A percentile compares a stretch with the other conserved stretches of the same genome.
phyloP scores from a whole-genome alignment of 768 basidiomycete species.

The Megacollybia marginata region DNA sequence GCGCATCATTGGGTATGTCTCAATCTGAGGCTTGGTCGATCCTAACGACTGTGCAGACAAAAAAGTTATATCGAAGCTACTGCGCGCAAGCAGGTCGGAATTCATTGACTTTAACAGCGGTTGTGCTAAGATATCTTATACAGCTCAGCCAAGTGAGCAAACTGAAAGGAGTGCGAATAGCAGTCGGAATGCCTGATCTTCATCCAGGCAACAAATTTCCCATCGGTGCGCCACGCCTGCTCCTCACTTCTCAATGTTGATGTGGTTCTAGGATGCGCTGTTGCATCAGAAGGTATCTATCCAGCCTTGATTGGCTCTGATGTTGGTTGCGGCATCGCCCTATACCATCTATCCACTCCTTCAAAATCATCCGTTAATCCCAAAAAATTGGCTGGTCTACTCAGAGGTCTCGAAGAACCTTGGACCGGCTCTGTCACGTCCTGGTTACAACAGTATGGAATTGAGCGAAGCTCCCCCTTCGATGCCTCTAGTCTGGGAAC shows the following conservation, averaged over 20 bases:
- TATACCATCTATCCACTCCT: constrained; percentile 23
- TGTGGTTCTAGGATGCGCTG: constrained; percentile 19
- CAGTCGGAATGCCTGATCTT: constrained; percentile 32
- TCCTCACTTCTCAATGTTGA: not conserved
- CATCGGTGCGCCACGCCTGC: constrained; percentile 13
- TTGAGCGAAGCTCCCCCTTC: constrained; percentile 20
- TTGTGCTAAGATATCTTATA: constrained; percentile 8
- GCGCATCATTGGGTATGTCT: constrained; percentile 17
- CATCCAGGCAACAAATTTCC: constrained; percentile 30
- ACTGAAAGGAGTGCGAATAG: constrained; percentile 20
- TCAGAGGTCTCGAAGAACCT: constrained; percentile 27
- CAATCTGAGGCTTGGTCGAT: not conserved
- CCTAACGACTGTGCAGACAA: constrained; percentile 6
- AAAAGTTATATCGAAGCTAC: constrained; percentile 23
- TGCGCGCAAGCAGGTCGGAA: constrained; percentile 6
- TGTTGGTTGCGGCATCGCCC: constrained; percentile 30
- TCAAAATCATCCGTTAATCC: constrained; percentile 18
- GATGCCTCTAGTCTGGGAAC: constrained; percentile 25
- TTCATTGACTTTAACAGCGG: no score
- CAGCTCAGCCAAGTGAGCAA: constrained; percentile 21
- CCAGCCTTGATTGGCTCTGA: constrained; percentile 32
- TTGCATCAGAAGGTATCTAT: constrained; percentile 28
- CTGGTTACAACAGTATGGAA: constrained; percentile 27
- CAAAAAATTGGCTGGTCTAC: constrained; percentile 20
- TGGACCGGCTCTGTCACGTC: constrained; percentile 24